Evolutionary conservation across 805 yeast genomes (phyloP).

Genomic region (Saccharomycopsis lassenensis): DNA sequence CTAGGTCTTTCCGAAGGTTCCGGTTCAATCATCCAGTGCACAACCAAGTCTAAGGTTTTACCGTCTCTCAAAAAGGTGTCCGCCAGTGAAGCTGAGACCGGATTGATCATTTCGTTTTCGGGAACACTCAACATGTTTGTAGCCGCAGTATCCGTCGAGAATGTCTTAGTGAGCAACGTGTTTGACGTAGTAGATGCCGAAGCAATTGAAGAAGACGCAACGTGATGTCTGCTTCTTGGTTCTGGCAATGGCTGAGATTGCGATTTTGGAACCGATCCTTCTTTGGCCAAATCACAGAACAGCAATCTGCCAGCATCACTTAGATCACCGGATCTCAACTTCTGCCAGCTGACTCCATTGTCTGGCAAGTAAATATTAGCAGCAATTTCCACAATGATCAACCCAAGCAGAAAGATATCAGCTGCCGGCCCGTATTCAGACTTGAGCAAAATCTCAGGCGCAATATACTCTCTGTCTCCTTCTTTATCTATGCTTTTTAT

Average conservation of each 20-base stretch:
- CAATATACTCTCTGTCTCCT: conserved; percentile 96
- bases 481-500: conserved; percentile 55
- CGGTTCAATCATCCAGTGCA: conserved; percentile 84
- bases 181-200: no score
- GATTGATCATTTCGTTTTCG: neutral
- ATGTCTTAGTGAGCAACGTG: no score
- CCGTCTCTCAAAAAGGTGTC: conserved; percentile 37
- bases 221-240: no score
- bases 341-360: conserved; percentile 95
- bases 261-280: no score
- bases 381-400: conserved; percentile 89
- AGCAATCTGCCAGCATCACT: conserved; percentile 88
- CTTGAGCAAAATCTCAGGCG: conserved; percentile 83
- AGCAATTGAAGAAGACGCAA: neutral
- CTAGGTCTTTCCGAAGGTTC: conserved; percentile 70
- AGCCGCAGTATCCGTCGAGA: no score
- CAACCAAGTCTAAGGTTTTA: conserved; percentile 62
- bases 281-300: conserved; percentile 44
- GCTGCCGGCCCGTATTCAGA: conserved; percentile 86
- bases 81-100: neutral
- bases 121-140: no score
- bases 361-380: conserved; percentile 93
- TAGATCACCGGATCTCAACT: conserved; percentile 86
- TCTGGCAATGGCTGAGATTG: no score
- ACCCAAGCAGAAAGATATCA: conserved; percentile 85